Evolutionary conservation across 1,139 yeast species (phyloP).

Genomic region (Kazachstania sp.): DNA sequence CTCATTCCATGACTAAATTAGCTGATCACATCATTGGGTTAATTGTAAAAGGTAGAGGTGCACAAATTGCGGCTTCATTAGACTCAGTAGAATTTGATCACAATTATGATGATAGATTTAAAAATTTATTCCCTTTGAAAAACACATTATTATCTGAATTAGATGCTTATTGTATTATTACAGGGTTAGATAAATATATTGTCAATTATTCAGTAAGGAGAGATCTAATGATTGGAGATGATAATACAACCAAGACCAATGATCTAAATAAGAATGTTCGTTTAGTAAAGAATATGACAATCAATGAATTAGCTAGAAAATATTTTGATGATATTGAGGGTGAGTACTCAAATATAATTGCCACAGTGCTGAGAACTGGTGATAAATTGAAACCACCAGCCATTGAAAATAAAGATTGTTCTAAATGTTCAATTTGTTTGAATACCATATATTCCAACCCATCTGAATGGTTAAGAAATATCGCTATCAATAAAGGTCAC

Average conservation of each 20-base stretch:
- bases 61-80: constrained; percentile 46
- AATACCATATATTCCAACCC: constrained; percentile 48
- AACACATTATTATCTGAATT: constrained; percentile 67
- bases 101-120: constrained; percentile 31
- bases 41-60: constrained; percentile 88
- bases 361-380: constrained; percentile 89
- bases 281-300: constrained; percentile 59
- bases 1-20: constrained; percentile 73
- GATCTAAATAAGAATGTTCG: constrained; percentile 10
- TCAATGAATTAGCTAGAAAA: constrained; percentile 66
- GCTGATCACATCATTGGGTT: constrained; percentile 73
- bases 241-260: constrained; percentile 6
- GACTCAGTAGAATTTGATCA: constrained; percentile 38
- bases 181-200: constrained; percentile 19
- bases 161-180: constrained; percentile 36
- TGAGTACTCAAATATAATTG: constrained; percentile 83
- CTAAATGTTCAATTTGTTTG: constrained; percentile 46
- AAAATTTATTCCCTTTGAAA: constrained; percentile 58
- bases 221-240: constrained; percentile 14
- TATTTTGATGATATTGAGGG: constrained; percentile 69
- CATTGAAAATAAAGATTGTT: constrained; percentile 5
- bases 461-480: constrained; percentile 58
- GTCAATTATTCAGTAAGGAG: constrained; percentile 17
- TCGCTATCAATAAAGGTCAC: constrained; percentile 58
- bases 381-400: constrained; percentile 59